Base-by-base conservation (phyloP, 768 basidiomycete species). In the Pleurotus tuoliensis region DNA sequence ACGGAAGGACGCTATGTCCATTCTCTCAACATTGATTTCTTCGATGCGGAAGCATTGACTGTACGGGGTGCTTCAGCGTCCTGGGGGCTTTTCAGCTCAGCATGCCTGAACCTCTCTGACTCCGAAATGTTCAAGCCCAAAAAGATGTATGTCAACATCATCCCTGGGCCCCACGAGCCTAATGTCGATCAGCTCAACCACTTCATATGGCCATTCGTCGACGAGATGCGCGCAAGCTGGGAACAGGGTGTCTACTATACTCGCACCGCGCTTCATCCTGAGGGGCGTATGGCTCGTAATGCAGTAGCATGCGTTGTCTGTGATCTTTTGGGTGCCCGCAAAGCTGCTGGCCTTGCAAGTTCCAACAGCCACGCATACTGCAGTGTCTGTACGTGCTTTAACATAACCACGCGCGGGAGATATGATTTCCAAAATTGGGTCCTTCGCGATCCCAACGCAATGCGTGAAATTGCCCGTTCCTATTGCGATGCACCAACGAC, bases 81-180 rank as follows among this genome's bases (percentile, higher is more conserved):
- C 0, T 59, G 65, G 9, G 69, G 72, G 3, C 52, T 74, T 8
- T 67, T 75, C 6, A 68, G 68, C 1, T 59, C 71, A 37, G 64
- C 65, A 12, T 68, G 67, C 50, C 59, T 75, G 2, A 75, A 73
- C 44, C 63, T 77, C 4, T 71, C 71, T 1, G 52, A 58, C 1
- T 55, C 67, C 12, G 57, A 71, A 4, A 61, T 66, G 0, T 71
- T 72, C 62, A 63, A 66, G 34, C 62, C 66, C 0, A 69, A 75
- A 57, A 68, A 72, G 53, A 63, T 75, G 57, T 73, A 65, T 30
- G 56, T 73, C 12, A 22, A n/a, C 20, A 16, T 76, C 56, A 72
- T 76, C 12, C 73, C 71, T 3, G 72, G 76, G 0, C 75, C 74
- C 0, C 47, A 61, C 2, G 65, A 74, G 18, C 72, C 73, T 0